Conservation (phyloP, 2,329 filamentous ascomycete genomes). For the Pseudogymnoascus sp. region DNA sequence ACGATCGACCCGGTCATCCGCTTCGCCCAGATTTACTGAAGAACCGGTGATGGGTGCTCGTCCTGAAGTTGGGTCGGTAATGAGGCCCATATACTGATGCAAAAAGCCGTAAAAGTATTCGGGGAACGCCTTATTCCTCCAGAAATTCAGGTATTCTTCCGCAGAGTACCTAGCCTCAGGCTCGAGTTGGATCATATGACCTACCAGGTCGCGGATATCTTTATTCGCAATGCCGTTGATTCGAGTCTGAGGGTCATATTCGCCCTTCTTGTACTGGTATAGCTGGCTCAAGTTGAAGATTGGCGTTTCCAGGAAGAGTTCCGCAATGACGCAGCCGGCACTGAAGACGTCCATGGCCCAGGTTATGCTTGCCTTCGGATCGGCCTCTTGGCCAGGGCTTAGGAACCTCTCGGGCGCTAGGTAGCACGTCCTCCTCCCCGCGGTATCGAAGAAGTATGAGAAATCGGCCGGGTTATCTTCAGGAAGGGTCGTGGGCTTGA, state of each 20-base stretch:
- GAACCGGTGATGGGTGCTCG: conserved; percentile 62
- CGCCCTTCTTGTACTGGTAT: conserved; percentile 85
- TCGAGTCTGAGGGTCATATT: conserved; percentile 81
- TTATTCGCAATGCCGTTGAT: conserved; percentile 80
- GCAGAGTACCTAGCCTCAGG: conserved; percentile 87
- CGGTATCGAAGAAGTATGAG: conserved; percentile 95
- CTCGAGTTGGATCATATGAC: conserved; percentile 93
- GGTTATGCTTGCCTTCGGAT: conserved; percentile 55
- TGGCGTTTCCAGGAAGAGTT: conserved; percentile 87
- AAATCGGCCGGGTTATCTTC: conserved; percentile 97
- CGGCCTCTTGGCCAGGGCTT: conserved; percentile 56
- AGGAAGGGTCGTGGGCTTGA: conserved; percentile 87
- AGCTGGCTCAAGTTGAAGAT: conserved; percentile 97
- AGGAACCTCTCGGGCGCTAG: conserved; percentile 90
- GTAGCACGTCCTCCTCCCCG: conserved; percentile 85
- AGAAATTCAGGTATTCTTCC: conserved; percentile 88
- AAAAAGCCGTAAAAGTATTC: conserved; percentile 96
- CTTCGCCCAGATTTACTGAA: conserved; percentile 67
- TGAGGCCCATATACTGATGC: conserved; percentile 93
- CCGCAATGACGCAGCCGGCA: conserved; percentile 90
- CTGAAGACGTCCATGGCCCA: conserved; percentile 99
- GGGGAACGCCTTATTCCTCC: conserved; percentile 85
- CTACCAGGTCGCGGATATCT: conserved; percentile 79
- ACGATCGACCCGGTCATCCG: conserved; percentile 88
- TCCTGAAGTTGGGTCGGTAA: conserved; percentile 82